These are phyloP conservation scores for Candida nonsorbophila DNA, from an alignment of 805 yeast species.

Conservation along the genomic window DNA sequence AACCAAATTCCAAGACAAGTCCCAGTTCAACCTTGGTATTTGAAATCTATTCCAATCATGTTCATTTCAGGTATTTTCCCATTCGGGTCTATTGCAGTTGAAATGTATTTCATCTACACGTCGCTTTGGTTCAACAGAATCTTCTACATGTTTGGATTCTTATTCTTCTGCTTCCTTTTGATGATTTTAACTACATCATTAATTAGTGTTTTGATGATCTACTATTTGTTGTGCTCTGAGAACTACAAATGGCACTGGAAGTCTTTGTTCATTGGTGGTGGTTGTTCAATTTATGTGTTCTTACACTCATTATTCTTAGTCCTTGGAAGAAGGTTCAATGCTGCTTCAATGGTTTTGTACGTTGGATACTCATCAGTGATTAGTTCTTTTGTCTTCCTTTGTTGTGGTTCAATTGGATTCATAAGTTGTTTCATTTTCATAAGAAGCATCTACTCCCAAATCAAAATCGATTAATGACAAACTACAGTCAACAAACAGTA, in stretches of 20 bases:
- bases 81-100: slow-evolving; percentile 91
- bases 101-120: slow-evolving; percentile 85
- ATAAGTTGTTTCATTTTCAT: slow-evolving; percentile 68
- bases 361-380: slow-evolving; percentile 77
- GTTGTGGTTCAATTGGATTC: slow-evolving; percentile 88
- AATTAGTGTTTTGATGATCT: slow-evolving; percentile 74
- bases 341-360: slow-evolving; percentile 72
- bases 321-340: slow-evolving; percentile 57
- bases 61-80: slow-evolving; percentile 87
- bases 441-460: slow-evolving; percentile 72
- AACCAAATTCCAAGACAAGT: slow-evolving; percentile 96
- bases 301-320: slow-evolving; percentile 75
- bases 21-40: slow-evolving; percentile 84
- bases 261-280: slow-evolving; percentile 80
- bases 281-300: slow-evolving; percentile 81
- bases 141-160: slow-evolving; percentile 96
- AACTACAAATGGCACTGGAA: slow-evolving; percentile 99
- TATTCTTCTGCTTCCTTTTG: slow-evolving; percentile 80
- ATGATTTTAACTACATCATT: slow-evolving; percentile 78
- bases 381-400: slow-evolving; percentile 64
- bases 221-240: slow-evolving; percentile 82
- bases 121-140: slow-evolving; percentile 92
- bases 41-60: slow-evolving; percentile 61
- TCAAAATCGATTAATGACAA: slow-evolving; percentile 62
- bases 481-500: slow-evolving; percentile 1